phyloP scores from a whole-genome alignment of 2,329 filamentous ascomycete species.

The Aspergillus versicolor region DNA sequence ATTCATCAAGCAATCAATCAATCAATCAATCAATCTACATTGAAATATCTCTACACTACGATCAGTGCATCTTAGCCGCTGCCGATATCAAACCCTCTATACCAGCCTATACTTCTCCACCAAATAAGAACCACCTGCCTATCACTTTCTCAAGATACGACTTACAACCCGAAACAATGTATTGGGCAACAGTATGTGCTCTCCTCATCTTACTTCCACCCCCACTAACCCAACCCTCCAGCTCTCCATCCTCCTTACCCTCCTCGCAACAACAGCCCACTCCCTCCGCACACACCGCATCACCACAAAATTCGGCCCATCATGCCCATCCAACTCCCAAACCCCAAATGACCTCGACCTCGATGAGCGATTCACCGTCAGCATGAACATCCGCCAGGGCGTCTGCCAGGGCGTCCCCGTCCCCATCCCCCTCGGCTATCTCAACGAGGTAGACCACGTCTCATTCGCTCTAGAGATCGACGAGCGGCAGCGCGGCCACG shows the following conservation, averaged over 20 bases:
- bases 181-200: conserved; percentile 10
- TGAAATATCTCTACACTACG: not conserved
- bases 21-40: not conserved
- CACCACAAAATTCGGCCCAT: conserved; percentile 32
- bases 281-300: conserved; percentile 27
- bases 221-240: conserved; percentile 7
- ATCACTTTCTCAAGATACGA: too few species aligned
- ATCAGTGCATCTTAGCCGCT: too few species aligned
- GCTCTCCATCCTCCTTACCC: conserved; percentile 21
- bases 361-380: conserved; percentile 22
- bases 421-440: conserved; percentile 24
- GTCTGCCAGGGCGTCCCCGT: conserved; percentile 28
- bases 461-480: conserved; percentile 26
- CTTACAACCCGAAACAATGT: conserved; percentile 3
- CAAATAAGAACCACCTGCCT: too few species aligned
- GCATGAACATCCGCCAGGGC: conserved; percentile 22
- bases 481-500: not conserved
- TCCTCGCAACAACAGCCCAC: conserved; percentile 22
- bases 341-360: conserved; percentile 15
- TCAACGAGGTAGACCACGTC: conserved; percentile 25
- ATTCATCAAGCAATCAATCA: too few species aligned
- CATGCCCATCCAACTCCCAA: conserved; percentile 19
- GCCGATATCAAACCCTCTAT: not conserved
- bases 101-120: not conserved
- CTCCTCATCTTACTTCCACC: too few species aligned